A percentile compares a stretch with the other conserved stretches of the same genome.
Evolutionary conservation across 2,329 filamentous ascomycete genomes (phyloP).

Genomic region (Xylariaceae sp.): DNA sequence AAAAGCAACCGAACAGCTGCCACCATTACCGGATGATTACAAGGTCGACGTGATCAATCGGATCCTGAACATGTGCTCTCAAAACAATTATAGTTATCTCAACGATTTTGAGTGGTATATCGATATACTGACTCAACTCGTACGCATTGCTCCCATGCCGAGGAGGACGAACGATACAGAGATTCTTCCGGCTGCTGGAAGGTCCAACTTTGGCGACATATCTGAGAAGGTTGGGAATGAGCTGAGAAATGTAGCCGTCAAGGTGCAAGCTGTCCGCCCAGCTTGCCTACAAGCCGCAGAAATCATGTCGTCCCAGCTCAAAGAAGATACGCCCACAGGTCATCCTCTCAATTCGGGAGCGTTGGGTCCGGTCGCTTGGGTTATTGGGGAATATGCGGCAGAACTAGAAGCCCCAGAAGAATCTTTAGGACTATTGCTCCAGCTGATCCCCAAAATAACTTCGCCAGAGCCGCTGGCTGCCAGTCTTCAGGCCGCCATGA

Average conservation of each 20-base stretch:
- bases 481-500: constrained; percentile 83
- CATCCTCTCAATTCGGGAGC: constrained; percentile 68
- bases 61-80: constrained; percentile 88
- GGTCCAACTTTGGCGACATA: constrained; percentile 53
- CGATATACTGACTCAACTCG: constrained; percentile 83
- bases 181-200: constrained; percentile 39
- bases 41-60: constrained; percentile 80
- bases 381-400: constrained; percentile 86
- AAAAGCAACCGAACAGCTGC: constrained; percentile 50
- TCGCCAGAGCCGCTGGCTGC: constrained; percentile 74
- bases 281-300: constrained; percentile 87
- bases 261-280: constrained; percentile 82
- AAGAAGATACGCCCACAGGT: constrained; percentile 57
- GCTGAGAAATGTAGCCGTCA: constrained; percentile 87
- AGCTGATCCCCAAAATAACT: constrained; percentile 64
- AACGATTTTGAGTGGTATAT: constrained; percentile 98
- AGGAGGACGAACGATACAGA: constrained; percentile 47
- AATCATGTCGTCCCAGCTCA: constrained; percentile 69
- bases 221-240: constrained; percentile 81
- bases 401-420: constrained; percentile 74
- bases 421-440: constrained; percentile 75
- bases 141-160: constrained; percentile 70
- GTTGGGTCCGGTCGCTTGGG: constrained; percentile 79
- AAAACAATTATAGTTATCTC: constrained; percentile 85
- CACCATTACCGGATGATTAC: constrained; percentile 84